A percentile compares a stretch with the other conserved stretches of the same genome.
Evolutionary conservation across 1,139 yeast genomes (phyloP).

Genomic region (Scheffersomyces parashehatae): DNA sequence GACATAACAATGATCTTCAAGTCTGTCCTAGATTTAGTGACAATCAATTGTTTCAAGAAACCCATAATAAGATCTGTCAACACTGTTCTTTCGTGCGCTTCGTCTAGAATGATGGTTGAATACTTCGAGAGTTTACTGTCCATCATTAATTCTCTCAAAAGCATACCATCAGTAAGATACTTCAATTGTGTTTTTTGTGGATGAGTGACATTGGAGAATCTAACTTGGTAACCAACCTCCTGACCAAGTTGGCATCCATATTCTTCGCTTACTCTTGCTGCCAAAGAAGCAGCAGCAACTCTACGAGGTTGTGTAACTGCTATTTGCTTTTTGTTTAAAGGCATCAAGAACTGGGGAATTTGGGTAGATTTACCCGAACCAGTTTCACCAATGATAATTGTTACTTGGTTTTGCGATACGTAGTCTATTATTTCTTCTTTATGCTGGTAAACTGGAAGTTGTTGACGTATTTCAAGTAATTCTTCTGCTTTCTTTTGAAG

Average conservation of each 20-base stretch:
- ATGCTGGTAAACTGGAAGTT: slow-evolving; percentile 77
- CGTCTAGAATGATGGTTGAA: slow-evolving; percentile 83
- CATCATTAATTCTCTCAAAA: slow-evolving; percentile 84
- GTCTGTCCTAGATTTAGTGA: slow-evolving; percentile 48
- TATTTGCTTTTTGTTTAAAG: slow-evolving; percentile 52
- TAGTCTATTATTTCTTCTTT: slow-evolving; percentile 61
- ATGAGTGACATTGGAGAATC: slow-evolving; percentile 57
- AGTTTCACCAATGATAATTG: slow-evolving; percentile 90
- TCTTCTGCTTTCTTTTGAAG: slow-evolving; percentile 45
- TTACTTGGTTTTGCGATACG: slow-evolving; percentile 59
- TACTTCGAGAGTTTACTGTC: slow-evolving; percentile 66
- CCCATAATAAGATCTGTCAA: slow-evolving; percentile 90
- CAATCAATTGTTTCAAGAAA: slow-evolving; percentile 67
- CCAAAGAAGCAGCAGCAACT: slow-evolving; percentile 95
- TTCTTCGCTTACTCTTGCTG: slow-evolving; percentile 90
- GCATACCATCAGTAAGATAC: slow-evolving; percentile 96
- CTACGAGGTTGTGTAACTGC: slow-evolving; percentile 98
- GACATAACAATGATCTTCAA: slow-evolving; percentile 78
- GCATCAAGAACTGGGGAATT: slow-evolving; percentile 85
- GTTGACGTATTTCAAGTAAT: slow-evolving; percentile 52
- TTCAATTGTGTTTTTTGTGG: slow-evolving; percentile 62
- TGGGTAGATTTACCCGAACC: slow-evolving; percentile 99
- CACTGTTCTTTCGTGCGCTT: slow-evolving; percentile 96
- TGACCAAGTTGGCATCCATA: slow-evolving; percentile 74
- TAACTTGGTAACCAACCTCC: slow-evolving; percentile 91